These are phyloP conservation scores for Acanthochlamys bracteata DNA, from an alignment of 106 monocot species.

Conservation along the genomic window DNA sequence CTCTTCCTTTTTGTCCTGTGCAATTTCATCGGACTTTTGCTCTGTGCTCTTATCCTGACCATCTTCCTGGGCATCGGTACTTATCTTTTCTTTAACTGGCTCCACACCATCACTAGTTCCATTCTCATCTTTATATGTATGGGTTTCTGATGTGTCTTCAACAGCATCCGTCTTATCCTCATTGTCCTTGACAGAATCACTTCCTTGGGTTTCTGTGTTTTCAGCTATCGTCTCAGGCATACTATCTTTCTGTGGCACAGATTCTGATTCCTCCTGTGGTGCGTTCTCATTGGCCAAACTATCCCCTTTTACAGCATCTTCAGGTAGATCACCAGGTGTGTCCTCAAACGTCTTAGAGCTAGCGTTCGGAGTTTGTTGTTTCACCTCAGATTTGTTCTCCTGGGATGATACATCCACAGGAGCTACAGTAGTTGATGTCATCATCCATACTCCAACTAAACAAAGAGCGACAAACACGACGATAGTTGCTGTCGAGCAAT, in stretches of 20 bases:
- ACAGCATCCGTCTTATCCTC: slow-evolving; percentile 9
- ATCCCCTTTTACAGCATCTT: slow-evolving; percentile 11
- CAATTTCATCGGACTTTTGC: background rate
- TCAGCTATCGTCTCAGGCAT: slow-evolving; percentile 14
- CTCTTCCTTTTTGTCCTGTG: background rate
- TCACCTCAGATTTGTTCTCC: slow-evolving; percentile 20
- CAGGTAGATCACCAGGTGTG: slow-evolving; percentile 22
- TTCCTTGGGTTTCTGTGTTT: slow-evolving; percentile 25
- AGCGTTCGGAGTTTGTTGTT: slow-evolving; percentile 16
- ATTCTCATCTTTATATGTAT: slow-evolving; percentile 14
- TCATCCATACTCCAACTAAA: slow-evolving; percentile 78
- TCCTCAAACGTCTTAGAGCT: slow-evolving; percentile 26
- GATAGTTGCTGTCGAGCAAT: slow-evolving; percentile 38
- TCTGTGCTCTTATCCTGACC: slow-evolving; percentile 1
- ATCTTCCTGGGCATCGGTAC: slow-evolving; percentile 1
- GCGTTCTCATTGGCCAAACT: background rate
- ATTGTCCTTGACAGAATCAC: slow-evolving; percentile 14
- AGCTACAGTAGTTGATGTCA: slow-evolving; percentile 46
- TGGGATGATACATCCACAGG: slow-evolving; percentile 30
- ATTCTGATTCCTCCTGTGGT: slow-evolving; percentile 4
- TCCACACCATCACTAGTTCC: slow-evolving; percentile 13
- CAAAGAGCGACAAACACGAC: slow-evolving; percentile 67
- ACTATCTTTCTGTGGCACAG: slow-evolving; percentile 2
- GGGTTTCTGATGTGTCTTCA: slow-evolving; percentile 10
- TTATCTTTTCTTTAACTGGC: background rate